phyloP scores from a whole-genome alignment of 768 basidiomycete genomes.

The Tubosaeta sp. region DNA sequence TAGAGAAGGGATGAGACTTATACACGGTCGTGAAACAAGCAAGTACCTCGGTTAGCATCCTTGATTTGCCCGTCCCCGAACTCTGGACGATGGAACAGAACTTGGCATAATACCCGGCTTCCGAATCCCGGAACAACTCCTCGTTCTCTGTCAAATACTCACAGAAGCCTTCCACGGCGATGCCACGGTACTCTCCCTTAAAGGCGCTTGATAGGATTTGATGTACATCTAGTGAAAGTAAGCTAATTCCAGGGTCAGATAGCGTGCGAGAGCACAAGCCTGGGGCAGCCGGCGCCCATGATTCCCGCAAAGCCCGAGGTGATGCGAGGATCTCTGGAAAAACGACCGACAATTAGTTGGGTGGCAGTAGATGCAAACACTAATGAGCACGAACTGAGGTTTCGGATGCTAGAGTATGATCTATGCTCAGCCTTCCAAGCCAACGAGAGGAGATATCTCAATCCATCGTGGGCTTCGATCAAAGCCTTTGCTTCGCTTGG shows the following conservation, averaged over 20 bases:
- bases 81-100: slow-evolving; percentile 13
- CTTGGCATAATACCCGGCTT: slow-evolving; percentile 2
- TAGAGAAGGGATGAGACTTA: neutral
- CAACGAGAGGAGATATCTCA: no score
- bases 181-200: neutral
- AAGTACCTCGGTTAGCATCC: slow-evolving; percentile 8
- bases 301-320: neutral
- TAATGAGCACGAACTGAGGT: neutral
- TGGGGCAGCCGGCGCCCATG: neutral
- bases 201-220: neutral
- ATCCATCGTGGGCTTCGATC: no score
- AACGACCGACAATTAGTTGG: neutral
- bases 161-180: slow-evolving; percentile 1
- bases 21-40: neutral
- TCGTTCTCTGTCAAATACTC: slow-evolving; percentile 6
- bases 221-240: neutral
- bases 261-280: neutral
- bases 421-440: neutral
- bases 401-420: neutral
- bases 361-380: neutral
- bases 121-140: neutral
- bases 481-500: no score
- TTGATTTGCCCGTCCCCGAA: slow-evolving; percentile 13
- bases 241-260: neutral
- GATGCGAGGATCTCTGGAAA: neutral